Evolutionary conservation across 768 basidiomycete genomes (phyloP).

Genomic region (Pulveroboletus sp.): DNA sequence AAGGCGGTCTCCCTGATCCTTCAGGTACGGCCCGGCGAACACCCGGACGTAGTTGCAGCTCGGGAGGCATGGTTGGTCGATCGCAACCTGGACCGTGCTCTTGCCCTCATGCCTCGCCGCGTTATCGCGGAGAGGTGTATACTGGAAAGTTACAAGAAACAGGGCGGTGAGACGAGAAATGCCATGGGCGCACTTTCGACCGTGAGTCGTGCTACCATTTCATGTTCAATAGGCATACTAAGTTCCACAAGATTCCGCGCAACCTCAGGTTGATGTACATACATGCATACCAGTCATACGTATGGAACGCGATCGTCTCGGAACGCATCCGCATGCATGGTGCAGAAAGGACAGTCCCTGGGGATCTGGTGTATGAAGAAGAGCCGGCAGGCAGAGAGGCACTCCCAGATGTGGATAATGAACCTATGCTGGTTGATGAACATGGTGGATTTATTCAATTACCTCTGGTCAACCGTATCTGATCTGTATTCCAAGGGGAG

Average conservation of each 20-base stretch:
- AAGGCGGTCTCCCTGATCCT: slow-evolving; percentile 82
- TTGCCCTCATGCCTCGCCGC: slow-evolving; percentile 83
- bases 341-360: slow-evolving; percentile 67
- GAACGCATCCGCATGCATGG: slow-evolving; percentile 85
- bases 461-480: slow-evolving; percentile 5
- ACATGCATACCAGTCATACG: slow-evolving; percentile 97
- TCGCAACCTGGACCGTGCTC: slow-evolving; percentile 73
- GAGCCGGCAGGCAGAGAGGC: slow-evolving; percentile 22
- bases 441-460: slow-evolving; percentile 24
- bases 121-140: slow-evolving; percentile 93
- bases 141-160: slow-evolving; percentile 85
- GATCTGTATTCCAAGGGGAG: slow-evolving; percentile 19
- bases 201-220: slow-evolving; percentile 39
- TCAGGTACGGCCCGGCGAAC: slow-evolving; percentile 82
- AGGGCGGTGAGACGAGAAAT: slow-evolving; percentile 73
- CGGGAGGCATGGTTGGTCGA: slow-evolving; percentile 89
- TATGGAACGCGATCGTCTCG: slow-evolving; percentile 97
- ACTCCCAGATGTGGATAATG: slow-evolving; percentile 28
- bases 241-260: slow-evolving; percentile 74
- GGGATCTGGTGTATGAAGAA: slow-evolving; percentile 85
- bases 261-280: slow-evolving; percentile 97
- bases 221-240: neutral
- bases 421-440: slow-evolving; percentile 34
- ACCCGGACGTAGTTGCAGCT: slow-evolving; percentile 84
- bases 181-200: slow-evolving; percentile 86